These are phyloP conservation scores for Salix exigua DNA, from an alignment of 345 rosid genomes.

Conservation along the genomic window DNA sequence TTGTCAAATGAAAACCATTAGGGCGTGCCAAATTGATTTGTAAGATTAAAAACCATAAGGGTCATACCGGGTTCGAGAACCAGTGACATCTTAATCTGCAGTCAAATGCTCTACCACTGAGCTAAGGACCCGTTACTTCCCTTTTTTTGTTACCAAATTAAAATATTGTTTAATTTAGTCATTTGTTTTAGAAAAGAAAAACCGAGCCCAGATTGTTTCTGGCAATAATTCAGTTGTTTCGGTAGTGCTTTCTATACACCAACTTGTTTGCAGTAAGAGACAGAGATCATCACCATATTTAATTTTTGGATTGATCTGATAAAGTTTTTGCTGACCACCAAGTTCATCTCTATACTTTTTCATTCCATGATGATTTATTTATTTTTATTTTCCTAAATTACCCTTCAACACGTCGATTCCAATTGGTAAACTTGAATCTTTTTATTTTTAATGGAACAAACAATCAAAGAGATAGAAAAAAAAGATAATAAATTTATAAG, in stretches of 20 bases:
- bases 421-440: no score
- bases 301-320: no score
- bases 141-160: no score
- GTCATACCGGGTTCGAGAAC: conserved; percentile 17
- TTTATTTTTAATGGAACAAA: neutral
- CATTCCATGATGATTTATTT: neutral
- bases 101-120: conserved; percentile 31
- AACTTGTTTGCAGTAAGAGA: no score
- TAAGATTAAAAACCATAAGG: no score
- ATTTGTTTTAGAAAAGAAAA: no score
- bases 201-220: neutral
- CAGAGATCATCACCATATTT: no score
- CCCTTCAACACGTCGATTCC: neutral
- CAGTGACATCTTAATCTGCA: conserved; percentile 36
- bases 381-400: neutral
- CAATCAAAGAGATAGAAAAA: no score
- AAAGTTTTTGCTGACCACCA: neutral
- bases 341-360: neutral
- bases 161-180: no score
- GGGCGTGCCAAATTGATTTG: neutral
- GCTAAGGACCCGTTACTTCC: neutral
- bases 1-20: neutral
- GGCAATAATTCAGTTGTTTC: neutral
- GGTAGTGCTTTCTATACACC: no score
- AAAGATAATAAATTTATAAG: no score